A percentile compares a stretch with the other conserved stretches of the same genome.
These are phyloP conservation scores for Kuraishia molischiana DNA, from an alignment of 805 yeast genomes.

Conservation along the genomic window DNA sequence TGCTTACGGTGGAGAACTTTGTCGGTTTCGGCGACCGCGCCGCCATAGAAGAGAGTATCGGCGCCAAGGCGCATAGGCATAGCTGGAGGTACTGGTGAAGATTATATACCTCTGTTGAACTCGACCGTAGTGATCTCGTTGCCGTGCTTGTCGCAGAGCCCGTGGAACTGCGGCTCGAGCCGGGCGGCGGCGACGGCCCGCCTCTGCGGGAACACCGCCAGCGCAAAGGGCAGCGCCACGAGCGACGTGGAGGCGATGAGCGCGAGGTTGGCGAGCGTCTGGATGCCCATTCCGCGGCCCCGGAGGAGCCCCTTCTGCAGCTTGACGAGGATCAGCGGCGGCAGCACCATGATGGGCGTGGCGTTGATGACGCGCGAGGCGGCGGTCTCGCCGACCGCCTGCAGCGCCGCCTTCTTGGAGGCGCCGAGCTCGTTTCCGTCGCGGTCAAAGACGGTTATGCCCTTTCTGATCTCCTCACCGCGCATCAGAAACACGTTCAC, in stretches of 20 bases:
- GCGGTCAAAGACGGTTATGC: constrained; percentile 61
- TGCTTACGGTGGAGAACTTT: constrained; percentile 25
- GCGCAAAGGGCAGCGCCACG: constrained; percentile 84
- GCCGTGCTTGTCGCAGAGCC: constrained; percentile 55
- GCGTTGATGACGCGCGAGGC: constrained; percentile 92
- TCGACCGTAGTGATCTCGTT: constrained; percentile 47
- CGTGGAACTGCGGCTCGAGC: constrained; percentile 58
- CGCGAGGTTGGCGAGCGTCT: constrained; percentile 72
- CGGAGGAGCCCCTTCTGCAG: constrained; percentile 64
- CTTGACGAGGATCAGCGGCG: constrained; percentile 76
- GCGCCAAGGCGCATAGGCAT: too few species aligned
- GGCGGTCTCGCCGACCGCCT: constrained; percentile 97
- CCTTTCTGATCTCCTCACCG: constrained; percentile 83
- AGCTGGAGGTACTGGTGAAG: constrained; percentile 60
- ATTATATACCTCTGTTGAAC: constrained; percentile 88
- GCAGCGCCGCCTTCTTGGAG: constrained; percentile 78
- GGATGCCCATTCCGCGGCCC: constrained; percentile 56
- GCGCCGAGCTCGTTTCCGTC: constrained; percentile 58
- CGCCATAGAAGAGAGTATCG: constrained; percentile 38
- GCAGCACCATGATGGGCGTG: constrained; percentile 94
- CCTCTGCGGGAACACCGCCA: constrained; percentile 92
- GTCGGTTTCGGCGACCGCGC: constrained; percentile 27
- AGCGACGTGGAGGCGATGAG: constrained; percentile 80
- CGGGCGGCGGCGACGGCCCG: constrained; percentile 46
- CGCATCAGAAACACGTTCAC: constrained; percentile 97